Percentiles rank a stretch among this genome's conserved stretches.
Evolutionary conservation across 331 rosid species (phyloP).

Genomic region (Malus hybrid): DNA sequence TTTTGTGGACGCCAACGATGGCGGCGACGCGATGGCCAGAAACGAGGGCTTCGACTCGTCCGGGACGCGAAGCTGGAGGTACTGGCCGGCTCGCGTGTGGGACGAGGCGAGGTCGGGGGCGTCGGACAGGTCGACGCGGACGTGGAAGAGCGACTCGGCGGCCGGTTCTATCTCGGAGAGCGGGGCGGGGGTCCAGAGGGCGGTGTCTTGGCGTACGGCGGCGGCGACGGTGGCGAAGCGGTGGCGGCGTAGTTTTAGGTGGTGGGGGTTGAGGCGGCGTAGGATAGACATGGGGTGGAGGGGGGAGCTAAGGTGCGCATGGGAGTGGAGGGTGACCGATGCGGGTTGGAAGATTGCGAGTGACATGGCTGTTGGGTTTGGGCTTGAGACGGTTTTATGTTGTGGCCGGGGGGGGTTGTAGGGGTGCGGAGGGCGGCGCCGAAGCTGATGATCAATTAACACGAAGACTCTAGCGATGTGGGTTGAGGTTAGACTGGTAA

Average conservation of each 20-base stretch:
- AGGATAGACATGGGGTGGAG: constrained; percentile 69
- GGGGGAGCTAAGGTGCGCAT: constrained; percentile 54
- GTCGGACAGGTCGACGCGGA: constrained; percentile 67
- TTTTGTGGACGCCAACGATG: constrained; percentile 36
- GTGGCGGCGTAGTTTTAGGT: constrained; percentile 23
- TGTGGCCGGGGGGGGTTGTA: background rate
- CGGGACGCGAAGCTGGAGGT: constrained; percentile 71
- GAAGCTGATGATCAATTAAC: background rate
- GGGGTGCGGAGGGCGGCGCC: constrained; percentile 23
- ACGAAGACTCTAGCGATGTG: no score
- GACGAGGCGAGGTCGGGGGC: constrained; percentile 65
- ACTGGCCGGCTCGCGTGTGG: constrained; percentile 79
- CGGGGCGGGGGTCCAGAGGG: constrained; percentile 75
- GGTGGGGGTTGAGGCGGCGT: constrained; percentile 46
- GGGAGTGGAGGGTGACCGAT: constrained; percentile 27
- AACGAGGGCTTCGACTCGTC: constrained; percentile 61
- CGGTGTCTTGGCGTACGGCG: constrained; percentile 68
- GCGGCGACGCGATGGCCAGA: constrained; percentile 92
- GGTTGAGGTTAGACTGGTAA: background rate
- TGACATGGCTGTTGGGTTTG: background rate
- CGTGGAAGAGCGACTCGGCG: constrained; percentile 81
- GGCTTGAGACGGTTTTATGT: background rate
- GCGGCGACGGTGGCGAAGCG: constrained; percentile 41
- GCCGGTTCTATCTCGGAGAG: constrained; percentile 60
- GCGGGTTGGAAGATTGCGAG: constrained; percentile 16